Percentiles rank a stretch among this genome's conserved stretches.
phyloP scores from a whole-genome alignment of 768 basidiomycete genomes.

The Pleurotus citrinopileatus region DNA sequence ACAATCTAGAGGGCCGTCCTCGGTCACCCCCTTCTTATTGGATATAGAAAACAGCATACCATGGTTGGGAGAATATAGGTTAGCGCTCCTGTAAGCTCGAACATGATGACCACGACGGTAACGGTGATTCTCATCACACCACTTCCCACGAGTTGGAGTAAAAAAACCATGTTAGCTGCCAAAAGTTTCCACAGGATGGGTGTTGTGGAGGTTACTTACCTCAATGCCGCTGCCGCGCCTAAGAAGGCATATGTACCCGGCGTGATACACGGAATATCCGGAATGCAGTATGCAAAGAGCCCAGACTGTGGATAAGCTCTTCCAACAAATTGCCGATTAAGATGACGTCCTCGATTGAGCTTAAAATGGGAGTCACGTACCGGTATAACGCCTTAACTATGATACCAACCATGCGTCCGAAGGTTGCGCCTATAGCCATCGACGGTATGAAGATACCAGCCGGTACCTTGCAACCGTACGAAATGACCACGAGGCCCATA shows the following conservation, averaged over 20 bases:
- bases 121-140: slow-evolving; percentile 98
- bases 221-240: slow-evolving; percentile 93
- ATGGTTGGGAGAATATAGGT: slow-evolving; percentile 98
- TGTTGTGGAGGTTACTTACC: slow-evolving; percentile 40
- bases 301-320: slow-evolving; percentile 83
- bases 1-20: slow-evolving; percentile 69
- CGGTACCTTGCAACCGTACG: slow-evolving; percentile 96
- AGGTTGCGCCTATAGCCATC: slow-evolving; percentile 97
- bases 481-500: slow-evolving; percentile 81
- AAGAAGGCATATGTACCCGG: slow-evolving; percentile 98
- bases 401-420: slow-evolving; percentile 96
- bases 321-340: slow-evolving; percentile 8
- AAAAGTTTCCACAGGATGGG: not conserved
- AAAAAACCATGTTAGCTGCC: not conserved
- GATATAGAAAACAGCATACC: slow-evolving; percentile 45
- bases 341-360: not conserved
- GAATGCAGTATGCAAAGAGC: slow-evolving; percentile 87
- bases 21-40: not conserved
- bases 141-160: slow-evolving; percentile 35
- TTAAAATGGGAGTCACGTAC: slow-evolving; percentile 37
- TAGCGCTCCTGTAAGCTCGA: slow-evolving; percentile 94
- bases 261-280: slow-evolving; percentile 94
- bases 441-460: slow-evolving; percentile 98
- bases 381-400: slow-evolving; percentile 90
- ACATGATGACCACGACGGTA: slow-evolving; percentile 99